phyloP scores from a whole-genome alignment of 176 grass and related monocot genomes.

The Lolium multiflorum region DNA sequence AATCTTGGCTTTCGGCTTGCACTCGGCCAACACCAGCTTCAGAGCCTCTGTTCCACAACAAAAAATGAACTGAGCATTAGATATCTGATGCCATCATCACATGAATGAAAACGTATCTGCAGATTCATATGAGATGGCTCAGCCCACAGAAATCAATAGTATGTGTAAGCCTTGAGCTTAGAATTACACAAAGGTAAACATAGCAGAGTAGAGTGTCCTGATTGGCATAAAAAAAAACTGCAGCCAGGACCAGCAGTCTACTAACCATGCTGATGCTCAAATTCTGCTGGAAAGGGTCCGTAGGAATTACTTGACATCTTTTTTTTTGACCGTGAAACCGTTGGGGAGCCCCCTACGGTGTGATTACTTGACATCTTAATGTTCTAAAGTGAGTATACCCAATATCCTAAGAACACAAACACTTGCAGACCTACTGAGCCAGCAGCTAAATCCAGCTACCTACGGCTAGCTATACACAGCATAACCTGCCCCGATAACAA shows the following conservation, averaged over 20 bases:
- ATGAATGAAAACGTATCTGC: not conserved
- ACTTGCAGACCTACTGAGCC: not conserved
- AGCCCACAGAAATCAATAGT: not conserved
- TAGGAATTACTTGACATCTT: not conserved
- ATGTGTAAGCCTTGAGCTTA: not conserved
- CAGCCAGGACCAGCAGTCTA: not conserved
- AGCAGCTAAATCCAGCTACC: constrained; percentile 29
- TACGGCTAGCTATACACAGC: not conserved
- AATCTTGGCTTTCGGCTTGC: constrained; percentile 95
- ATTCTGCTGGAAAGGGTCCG: not conserved
- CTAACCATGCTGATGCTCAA: not conserved
- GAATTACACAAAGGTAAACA: not conserved
- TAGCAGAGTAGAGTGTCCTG: not conserved
- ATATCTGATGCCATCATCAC: not conserved
- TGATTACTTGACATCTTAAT: no score
- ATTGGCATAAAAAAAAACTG: not conserved
- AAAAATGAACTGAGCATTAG: not conserved
- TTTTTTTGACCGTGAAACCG: no score
- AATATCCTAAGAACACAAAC: not conserved
- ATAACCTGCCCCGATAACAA: not conserved
- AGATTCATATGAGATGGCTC: not conserved
- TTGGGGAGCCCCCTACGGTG: no score
- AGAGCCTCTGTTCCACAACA: constrained; percentile 70
- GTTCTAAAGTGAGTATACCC: not conserved
- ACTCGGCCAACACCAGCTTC: constrained; percentile 74